Evolutionary conservation across 352 stramenopile species (phyloP).

Genomic region (Elongisporangium undulatum): DNA sequence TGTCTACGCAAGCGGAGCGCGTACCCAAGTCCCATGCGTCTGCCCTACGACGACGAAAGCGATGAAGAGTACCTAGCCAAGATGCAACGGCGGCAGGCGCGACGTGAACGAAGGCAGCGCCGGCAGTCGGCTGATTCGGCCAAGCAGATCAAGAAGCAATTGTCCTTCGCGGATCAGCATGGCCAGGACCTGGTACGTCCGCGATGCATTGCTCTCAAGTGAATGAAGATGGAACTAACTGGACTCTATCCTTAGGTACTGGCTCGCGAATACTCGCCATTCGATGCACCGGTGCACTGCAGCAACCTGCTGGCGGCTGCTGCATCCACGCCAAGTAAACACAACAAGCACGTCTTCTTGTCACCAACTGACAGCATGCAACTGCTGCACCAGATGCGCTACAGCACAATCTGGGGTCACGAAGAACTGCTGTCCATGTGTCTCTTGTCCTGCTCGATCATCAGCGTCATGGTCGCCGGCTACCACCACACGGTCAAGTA

Average conservation of each 20-base stretch:
- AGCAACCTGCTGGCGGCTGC: constrained; percentile 28
- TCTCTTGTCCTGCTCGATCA: constrained; percentile 44
- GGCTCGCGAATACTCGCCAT: constrained; percentile 37
- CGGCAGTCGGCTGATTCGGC: constrained; percentile 23
- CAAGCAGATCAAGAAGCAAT: constrained; percentile 40
- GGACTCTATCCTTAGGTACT: constrained; percentile 9
- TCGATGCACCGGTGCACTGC: constrained; percentile 37
- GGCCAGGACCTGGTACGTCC: constrained; percentile 36
- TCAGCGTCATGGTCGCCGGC: constrained; percentile 13
- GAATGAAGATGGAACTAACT: neutral
- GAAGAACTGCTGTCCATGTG: constrained; percentile 53
- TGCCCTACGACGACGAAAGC: neutral
- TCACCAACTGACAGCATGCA: neutral
- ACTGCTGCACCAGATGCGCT: constrained; percentile 6
- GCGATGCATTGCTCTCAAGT: neutral
- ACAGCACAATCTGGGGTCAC: constrained; percentile 26
- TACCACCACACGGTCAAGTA: neutral
- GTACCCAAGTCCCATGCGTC: constrained; percentile 12
- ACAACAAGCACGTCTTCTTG: neutral
- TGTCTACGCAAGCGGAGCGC: constrained; percentile 53
- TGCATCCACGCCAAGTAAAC: neutral
- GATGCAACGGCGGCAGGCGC: constrained; percentile 14
- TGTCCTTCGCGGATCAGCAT: constrained; percentile 59
- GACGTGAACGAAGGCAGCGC: constrained; percentile 6
- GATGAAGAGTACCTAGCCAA: neutral